Percentiles rank a stretch among this genome's conserved stretches.
These are phyloP conservation scores for Ceratobasidium sp. DNA, from an alignment of 1,284 basidiomycete genomes.

Conservation along the genomic window DNA sequence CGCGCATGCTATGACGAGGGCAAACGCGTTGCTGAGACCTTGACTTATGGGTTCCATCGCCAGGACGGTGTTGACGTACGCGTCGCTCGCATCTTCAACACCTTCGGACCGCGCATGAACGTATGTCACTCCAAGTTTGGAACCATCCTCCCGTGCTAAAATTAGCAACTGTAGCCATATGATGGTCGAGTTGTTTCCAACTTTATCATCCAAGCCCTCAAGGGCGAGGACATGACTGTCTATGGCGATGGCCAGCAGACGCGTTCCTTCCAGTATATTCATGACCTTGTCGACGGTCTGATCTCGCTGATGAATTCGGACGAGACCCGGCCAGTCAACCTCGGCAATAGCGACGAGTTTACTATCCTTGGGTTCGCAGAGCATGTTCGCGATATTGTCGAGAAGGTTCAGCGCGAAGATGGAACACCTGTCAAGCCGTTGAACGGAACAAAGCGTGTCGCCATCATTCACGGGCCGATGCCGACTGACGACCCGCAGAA, in stretches of 20 bases:
- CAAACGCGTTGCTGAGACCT: slow-evolving; percentile 93
- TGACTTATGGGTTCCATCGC: slow-evolving; percentile 94
- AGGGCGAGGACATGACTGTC: slow-evolving; percentile 95
- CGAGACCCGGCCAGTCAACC: slow-evolving; percentile 93
- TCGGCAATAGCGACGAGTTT: slow-evolving; percentile 95
- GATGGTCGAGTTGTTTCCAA: slow-evolving; percentile 98
- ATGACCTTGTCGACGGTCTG: slow-evolving; percentile 84
- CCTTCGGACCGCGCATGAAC: slow-evolving; percentile 68
- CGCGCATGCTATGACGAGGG: slow-evolving; percentile 99
- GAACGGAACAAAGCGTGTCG: slow-evolving; percentile 63
- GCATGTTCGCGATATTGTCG: slow-evolving; percentile 88
- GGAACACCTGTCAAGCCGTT: slow-evolving; percentile 65
- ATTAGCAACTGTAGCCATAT: slow-evolving; percentile 80
- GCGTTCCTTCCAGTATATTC: slow-evolving; percentile 95
- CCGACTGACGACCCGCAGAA: slow-evolving; percentile 96
- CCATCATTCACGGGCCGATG: slow-evolving; percentile 87
- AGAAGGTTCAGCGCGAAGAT: slow-evolving; percentile 88
- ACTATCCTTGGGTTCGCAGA: slow-evolving; percentile 92
- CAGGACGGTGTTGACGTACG: slow-evolving; percentile 96
- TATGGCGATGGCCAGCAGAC: slow-evolving; percentile 98
- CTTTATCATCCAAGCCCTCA: slow-evolving; percentile 96
- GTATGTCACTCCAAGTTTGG: slow-evolving; percentile 32
- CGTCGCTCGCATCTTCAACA: slow-evolving; percentile 97
- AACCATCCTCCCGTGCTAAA: slow-evolving; percentile 52
- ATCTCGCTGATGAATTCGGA: slow-evolving; percentile 94